Conservation (phyloP, 306 rosid species). For the Lithocarpus polystachyus region DNA sequence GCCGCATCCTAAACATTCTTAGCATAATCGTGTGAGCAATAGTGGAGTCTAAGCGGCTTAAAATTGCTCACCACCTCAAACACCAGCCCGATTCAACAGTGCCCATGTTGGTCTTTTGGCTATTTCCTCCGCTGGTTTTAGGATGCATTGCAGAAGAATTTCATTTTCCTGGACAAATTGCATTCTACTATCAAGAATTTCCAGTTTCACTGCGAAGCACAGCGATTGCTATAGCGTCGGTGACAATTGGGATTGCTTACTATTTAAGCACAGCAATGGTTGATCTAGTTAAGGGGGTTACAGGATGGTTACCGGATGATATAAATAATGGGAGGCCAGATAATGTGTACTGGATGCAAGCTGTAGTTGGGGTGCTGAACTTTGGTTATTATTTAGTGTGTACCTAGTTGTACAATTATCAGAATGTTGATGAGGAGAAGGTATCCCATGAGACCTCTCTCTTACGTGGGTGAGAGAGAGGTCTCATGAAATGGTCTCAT, state of each 20-base stretch:
- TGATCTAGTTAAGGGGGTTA: no score
- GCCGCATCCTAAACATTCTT: constrained; percentile 39
- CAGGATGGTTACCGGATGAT: no score
- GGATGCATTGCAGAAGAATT: constrained; percentile 64
- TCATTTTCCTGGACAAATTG: constrained; percentile 61
- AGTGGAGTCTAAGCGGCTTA: constrained; percentile 63
- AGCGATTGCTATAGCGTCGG: constrained; percentile 47
- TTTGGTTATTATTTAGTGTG: no score
- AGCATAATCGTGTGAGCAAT: constrained; percentile 42
- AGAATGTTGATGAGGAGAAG: no score
- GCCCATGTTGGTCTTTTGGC: constrained; percentile 44
- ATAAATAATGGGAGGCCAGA: no score
- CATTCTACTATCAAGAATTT: constrained; percentile 62
- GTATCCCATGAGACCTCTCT: no score
- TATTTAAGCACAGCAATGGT: constrained; percentile 18
- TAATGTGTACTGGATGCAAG: no score
- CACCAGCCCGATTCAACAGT: not conserved
- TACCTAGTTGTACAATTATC: no score
- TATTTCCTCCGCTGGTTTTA: constrained; percentile 46
- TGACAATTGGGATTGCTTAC: constrained; percentile 38
- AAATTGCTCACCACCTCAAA: constrained; percentile 9
- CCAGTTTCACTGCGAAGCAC: constrained; percentile 46
- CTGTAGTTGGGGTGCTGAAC: no score
- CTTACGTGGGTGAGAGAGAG: no score
- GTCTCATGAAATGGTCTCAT: no score